Evolutionary conservation across 1,139 yeast species (phyloP).

Genomic region (Geotrichum histeridarum): DNA sequence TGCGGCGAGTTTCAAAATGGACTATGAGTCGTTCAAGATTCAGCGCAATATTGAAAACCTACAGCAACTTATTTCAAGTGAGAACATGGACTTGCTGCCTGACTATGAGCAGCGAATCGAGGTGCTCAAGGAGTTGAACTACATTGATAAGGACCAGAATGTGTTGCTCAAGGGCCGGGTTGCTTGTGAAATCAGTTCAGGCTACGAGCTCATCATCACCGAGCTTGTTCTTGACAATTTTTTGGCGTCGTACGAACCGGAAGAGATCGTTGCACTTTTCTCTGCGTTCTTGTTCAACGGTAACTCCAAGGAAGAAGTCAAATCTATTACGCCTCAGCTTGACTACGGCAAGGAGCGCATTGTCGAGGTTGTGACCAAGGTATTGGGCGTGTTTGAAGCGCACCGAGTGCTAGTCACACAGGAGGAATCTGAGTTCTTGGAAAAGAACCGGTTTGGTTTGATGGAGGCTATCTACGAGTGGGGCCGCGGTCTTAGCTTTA

Average conservation of each 20-base stretch:
- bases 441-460: constrained; percentile 79
- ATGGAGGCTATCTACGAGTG: constrained; percentile 95
- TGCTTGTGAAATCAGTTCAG: constrained; percentile 90
- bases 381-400: constrained; percentile 57
- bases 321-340: constrained; percentile 72
- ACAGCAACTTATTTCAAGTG: constrained; percentile 67
- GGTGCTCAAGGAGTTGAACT: constrained; percentile 68
- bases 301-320: constrained; percentile 51
- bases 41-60: constrained; percentile 51
- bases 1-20: constrained; percentile 45
- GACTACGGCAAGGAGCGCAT: constrained; percentile 73
- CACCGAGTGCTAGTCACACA: constrained; percentile 72
- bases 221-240: constrained; percentile 88
- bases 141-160: constrained; percentile 68
- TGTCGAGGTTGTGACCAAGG: constrained; percentile 59
- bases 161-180: constrained; percentile 89
- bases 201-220: constrained; percentile 78
- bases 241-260: constrained; percentile 88
- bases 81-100: constrained; percentile 82
- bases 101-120: constrained; percentile 86
- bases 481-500: constrained; percentile 93
- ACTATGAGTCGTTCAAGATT: constrained; percentile 46
- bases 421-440: constrained; percentile 81
- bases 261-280: constrained; percentile 87
- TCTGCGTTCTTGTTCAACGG: constrained; percentile 95